phyloP scores from a whole-genome alignment of 2,329 filamentous ascomycete species.

The Epichloe uncinata region DNA sequence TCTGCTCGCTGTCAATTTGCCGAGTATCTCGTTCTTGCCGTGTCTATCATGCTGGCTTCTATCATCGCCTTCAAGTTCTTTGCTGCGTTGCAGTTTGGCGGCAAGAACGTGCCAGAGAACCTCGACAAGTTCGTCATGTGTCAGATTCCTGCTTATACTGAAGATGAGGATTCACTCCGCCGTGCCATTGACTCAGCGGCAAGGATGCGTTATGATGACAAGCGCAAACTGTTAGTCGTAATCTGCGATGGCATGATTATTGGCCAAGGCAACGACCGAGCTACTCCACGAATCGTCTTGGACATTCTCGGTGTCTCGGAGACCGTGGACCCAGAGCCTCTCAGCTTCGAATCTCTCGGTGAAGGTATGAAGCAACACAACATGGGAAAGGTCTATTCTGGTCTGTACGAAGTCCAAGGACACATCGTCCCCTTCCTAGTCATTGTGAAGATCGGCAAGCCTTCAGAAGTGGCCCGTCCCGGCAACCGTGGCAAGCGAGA shows the following conservation, averaged over 20 bases:
- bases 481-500: conserved; percentile 99
- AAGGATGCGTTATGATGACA: conserved; percentile 93
- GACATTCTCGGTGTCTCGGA: conserved; percentile 95
- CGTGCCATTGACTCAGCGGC: conserved; percentile 95
- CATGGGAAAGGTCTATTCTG: conserved; percentile 98
- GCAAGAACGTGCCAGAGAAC: conserved; percentile 85
- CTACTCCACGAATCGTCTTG: conserved; percentile 88
- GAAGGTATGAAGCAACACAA: conserved; percentile 97
- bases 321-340: conserved; percentile 82
- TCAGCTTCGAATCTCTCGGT: conserved; percentile 93
- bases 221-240: conserved; percentile 86
- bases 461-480: conserved; percentile 85
- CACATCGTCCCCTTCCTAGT: conserved; percentile 98
- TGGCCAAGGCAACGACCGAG: conserved; percentile 91
- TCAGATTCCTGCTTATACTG: conserved; percentile 93
- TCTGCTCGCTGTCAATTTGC: conserved; percentile 77
- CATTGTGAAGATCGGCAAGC: conserved; percentile 93
- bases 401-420: conserved; percentile 92
- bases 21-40: conserved; percentile 74
- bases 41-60: conserved; percentile 65
- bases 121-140: conserved; percentile 98
- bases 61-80: conserved; percentile 95
- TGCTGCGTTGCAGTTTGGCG: conserved; percentile 85
- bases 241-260: conserved; percentile 99
- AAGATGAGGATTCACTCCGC: conserved; percentile 93